These are phyloP conservation scores for Pichia terricola DNA, from an alignment of 1,139 yeast species.

Conservation along the genomic window DNA sequence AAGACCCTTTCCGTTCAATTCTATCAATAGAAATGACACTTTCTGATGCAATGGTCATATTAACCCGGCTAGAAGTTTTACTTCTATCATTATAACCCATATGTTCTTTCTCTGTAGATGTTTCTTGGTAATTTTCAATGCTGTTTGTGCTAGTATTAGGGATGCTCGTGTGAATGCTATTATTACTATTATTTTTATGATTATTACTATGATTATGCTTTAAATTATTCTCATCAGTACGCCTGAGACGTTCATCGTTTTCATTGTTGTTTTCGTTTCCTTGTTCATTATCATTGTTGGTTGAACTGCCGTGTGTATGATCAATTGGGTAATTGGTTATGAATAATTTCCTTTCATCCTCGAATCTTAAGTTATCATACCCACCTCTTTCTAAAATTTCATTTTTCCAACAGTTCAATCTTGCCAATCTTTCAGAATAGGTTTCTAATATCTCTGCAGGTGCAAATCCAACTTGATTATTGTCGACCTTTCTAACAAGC, in stretches of 20 bases:
- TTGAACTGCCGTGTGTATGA: background rate
- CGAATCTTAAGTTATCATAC: conserved; percentile 16
- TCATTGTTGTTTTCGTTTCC: background rate
- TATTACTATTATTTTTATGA: too few species aligned
- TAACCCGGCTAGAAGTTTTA: too few species aligned
- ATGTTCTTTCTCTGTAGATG: too few species aligned
- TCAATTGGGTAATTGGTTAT: conserved; percentile 6
- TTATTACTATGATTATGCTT: too few species aligned
- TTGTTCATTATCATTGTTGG: background rate
- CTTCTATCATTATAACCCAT: too few species aligned
- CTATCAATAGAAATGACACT: conserved; percentile 1
- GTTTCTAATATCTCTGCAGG: conserved; percentile 96
- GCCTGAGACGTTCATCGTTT: too few species aligned
- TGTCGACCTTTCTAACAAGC: conserved; percentile 67
- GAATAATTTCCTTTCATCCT: conserved; percentile 19
- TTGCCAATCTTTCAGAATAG: conserved; percentile 80
- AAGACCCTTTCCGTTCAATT: conserved; percentile 22
- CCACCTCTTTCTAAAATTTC: conserved; percentile 53
- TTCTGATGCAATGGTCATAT: conserved; percentile 1
- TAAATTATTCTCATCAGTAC: too few species aligned
- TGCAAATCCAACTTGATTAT: conserved; percentile 69
- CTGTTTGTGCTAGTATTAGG: too few species aligned
- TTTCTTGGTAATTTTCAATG: too few species aligned
- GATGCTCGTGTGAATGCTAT: too few species aligned
- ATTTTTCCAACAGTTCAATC: conserved; percentile 86